phyloP scores from a whole-genome alignment of 805 yeast genomes.

The Isabelozyma pseudorhagii region DNA sequence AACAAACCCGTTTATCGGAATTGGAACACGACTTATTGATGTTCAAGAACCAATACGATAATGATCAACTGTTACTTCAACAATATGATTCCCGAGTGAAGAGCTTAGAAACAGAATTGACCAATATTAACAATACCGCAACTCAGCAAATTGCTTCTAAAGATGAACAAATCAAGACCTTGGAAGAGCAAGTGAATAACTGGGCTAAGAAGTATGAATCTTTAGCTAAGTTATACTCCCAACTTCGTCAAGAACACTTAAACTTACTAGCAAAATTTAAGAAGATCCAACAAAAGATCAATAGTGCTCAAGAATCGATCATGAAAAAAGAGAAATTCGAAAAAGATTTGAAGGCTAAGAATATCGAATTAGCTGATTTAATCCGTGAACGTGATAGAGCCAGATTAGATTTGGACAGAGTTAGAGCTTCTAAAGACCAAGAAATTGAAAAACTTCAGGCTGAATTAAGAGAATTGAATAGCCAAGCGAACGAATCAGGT shows the following conservation, averaged over 20 bases:
- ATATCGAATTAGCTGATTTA: conserved; percentile 81
- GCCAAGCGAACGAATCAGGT: conserved; percentile 57
- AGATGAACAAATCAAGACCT: conserved; percentile 62
- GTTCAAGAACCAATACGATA: conserved; percentile 77
- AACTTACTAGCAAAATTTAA: conserved; percentile 74
- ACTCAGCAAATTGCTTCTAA: conserved; percentile 71
- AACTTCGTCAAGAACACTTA: conserved; percentile 87
- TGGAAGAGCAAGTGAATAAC: conserved; percentile 70
- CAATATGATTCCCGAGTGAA: conserved; percentile 87
- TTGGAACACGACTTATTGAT: conserved; percentile 76
- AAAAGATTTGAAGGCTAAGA: conserved; percentile 79
- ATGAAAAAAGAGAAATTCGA: conserved; percentile 79
- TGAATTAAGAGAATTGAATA: conserved; percentile 58
- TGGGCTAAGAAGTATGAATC: conserved; percentile 90
- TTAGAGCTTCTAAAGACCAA: conserved; percentile 59
- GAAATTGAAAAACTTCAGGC: conserved; percentile 66
- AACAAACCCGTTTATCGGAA: conserved; percentile 75
- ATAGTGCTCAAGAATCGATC: conserved; percentile 85
- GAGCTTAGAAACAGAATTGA: conserved; percentile 71
- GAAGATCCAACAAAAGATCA: conserved; percentile 79
- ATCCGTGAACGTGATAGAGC: conserved; percentile 90
- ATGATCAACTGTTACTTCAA: conserved; percentile 76
- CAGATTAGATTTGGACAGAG: conserved; percentile 72
- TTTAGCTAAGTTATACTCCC: conserved; percentile 84
- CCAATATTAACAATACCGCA: conserved; percentile 58